Evolutionary conservation across 768 basidiomycete genomes (phyloP).

Genomic region (Auriscalpium orientale): DNA sequence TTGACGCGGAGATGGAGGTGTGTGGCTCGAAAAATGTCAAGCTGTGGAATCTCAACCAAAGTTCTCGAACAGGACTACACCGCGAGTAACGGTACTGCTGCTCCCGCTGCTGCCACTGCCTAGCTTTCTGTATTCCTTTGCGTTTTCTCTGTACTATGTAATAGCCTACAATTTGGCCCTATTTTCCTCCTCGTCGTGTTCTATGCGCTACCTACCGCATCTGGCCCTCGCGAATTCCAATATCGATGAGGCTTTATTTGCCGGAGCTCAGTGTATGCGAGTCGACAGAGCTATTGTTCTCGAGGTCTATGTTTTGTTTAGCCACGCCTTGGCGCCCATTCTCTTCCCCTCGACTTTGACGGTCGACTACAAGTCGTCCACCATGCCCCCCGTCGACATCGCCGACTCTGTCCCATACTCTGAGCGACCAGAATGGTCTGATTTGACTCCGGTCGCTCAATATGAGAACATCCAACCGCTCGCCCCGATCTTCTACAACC

Average conservation of each 20-base stretch:
- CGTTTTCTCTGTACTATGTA: slow-evolving; percentile 14
- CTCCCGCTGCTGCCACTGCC: slow-evolving; percentile 19
- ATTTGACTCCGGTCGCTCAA: slow-evolving; percentile 73
- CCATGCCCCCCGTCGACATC: not conserved
- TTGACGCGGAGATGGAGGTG: slow-evolving; percentile 99
- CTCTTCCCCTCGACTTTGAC: not conserved
- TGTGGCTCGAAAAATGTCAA: slow-evolving; percentile 16
- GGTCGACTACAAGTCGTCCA: not conserved
- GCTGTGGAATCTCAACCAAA: not conserved
- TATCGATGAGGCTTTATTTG: not conserved
- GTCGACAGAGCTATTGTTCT: not conserved
- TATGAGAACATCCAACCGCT: slow-evolving; percentile 73
- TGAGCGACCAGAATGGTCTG: slow-evolving; percentile 68
- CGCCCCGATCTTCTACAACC: slow-evolving; percentile 87
- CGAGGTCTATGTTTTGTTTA: not conserved
- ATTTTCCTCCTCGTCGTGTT: slow-evolving; percentile 5
- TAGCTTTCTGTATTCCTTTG: not conserved
- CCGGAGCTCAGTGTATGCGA: not conserved
- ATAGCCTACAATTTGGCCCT: slow-evolving; percentile 7
- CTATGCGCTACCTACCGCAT: not conserved
- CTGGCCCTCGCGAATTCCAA: not conserved
- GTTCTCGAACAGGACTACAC: slow-evolving; percentile 52
- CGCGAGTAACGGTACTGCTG: slow-evolving; percentile 42
- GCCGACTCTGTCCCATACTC: slow-evolving; percentile 36
- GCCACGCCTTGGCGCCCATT: not conserved